Conservation (phyloP, 495 filamentous ascomycete genomes). For the Tuber umbilicatum region DNA sequence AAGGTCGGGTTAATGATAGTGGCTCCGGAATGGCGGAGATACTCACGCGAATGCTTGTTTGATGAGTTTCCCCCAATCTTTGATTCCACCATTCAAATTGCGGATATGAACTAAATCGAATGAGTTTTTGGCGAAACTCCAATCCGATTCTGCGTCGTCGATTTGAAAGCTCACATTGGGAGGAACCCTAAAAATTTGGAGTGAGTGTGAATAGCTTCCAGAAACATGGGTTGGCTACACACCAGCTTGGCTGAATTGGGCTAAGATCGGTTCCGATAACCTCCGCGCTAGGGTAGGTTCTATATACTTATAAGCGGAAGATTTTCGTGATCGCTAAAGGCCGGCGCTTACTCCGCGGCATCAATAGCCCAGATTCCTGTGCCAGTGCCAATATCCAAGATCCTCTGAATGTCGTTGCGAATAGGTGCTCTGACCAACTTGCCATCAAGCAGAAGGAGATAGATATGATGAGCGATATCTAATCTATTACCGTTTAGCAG, state of each 20-base stretch:
- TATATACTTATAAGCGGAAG: constrained; percentile 42
- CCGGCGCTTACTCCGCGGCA: constrained; percentile 18
- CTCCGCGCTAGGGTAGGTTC: constrained; percentile 29
- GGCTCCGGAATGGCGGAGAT: background rate
- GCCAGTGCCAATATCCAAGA: constrained; percentile 61
- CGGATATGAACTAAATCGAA: constrained; percentile 48
- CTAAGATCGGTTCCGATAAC: constrained; percentile 43
- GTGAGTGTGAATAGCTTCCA: background rate
- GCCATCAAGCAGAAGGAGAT: constrained; percentile 49
- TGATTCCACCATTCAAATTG: constrained; percentile 34
- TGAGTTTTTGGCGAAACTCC: constrained; percentile 47
- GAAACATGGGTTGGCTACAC: background rate
- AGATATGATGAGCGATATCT: constrained; percentile 61
- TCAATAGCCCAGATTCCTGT: constrained; percentile 66
- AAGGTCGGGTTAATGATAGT: background rate
- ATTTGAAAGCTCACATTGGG: constrained; percentile 50
- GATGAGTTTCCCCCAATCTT: constrained; percentile 30
- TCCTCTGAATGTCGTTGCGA: constrained; percentile 48
- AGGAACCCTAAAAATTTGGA: constrained; percentile 39
- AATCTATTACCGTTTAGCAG: constrained; percentile 43
- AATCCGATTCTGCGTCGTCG: constrained; percentile 50
- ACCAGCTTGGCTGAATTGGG: constrained; percentile 51
- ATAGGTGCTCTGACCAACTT: constrained; percentile 55
- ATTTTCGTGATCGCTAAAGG: background rate
- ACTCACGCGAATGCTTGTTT: constrained; percentile 43